Evolutionary conservation across 2,329 filamentous ascomycete species (phyloP), one percentile per base, ranked within the genome.

Genomic region (Alternaria sp.): DNA sequence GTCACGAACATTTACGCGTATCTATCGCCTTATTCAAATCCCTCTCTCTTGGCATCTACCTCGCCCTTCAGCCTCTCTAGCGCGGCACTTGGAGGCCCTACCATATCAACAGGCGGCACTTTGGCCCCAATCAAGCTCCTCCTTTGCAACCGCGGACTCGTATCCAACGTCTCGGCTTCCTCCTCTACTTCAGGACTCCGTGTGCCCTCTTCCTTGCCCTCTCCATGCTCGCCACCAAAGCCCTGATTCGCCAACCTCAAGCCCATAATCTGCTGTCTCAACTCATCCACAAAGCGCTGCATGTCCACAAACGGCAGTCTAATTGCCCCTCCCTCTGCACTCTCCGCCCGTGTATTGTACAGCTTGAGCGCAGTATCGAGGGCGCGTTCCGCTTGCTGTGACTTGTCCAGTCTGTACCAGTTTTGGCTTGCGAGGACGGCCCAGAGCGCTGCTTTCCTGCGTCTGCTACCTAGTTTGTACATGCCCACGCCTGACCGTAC

Each of bases 371-470:
- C 91, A 64, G 90, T 87, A 48, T 90, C 87, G 1, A 98, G 83
- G 63, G 91, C 92, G 57, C 86, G 84, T 65, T 92, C 90, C 0
- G 93, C 91, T 71, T 96, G 90, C 13, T 90, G 86, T 52, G 88
- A 87, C 72, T 94, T 93, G 33, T 85, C 87, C 62, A 93, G 85
- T 50, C 85, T 85, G 54, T 94, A 82, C 95, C 95, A 99, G 1
- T 88, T 85, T 69, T 97, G 90, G 0, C 93, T 89, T 1, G 91
- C 90, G 37, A 97, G 83, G 23, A 95, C 84, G 65, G 89, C 90
- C 93, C 93, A 99, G 63, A 96, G 85, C 0, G 91, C 95, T 2
- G 93, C 91, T 80, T 97, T 99, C 48, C 95, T 85, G 59, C 84
- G 85, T 61, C 94, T 85, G 8, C 85, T 84, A 14, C 93, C 93